phyloP scores from a whole-genome alignment of 768 basidiomycete species.

The Mycena filopes region DNA sequence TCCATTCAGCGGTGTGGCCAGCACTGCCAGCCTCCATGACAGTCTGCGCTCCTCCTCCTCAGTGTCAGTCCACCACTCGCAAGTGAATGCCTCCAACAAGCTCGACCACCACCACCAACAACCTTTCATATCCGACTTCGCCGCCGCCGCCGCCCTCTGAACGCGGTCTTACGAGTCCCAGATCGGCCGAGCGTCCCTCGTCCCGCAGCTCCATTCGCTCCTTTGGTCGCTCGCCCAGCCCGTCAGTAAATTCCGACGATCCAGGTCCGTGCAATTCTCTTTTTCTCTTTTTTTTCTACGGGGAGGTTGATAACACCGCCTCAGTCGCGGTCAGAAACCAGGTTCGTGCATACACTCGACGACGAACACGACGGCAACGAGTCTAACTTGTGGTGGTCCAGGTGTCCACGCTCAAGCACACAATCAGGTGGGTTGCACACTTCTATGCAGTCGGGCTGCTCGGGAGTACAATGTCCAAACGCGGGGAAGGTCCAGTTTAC shows the following conservation, averaged over 20 bases:
- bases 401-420: conserved; percentile 84
- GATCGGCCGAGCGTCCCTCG: conserved; percentile 48
- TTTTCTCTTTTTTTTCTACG: conserved; percentile 11
- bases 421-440: conserved; percentile 52
- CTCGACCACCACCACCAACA: background rate
- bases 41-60: too few relatives aligned
- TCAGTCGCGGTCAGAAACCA: conserved; percentile 82
- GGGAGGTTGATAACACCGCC: conserved; percentile 26
- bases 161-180: conserved; percentile 17
- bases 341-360: conserved; percentile 22
- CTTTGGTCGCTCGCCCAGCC: conserved; percentile 65
- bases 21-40: too few relatives aligned
- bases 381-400: conserved; percentile 3
- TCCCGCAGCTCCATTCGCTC: conserved; percentile 56
- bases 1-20: too few relatives aligned
- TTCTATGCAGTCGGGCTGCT: background rate
- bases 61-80: background rate
- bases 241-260: conserved; percentile 67
- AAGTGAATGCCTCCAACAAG: conserved; percentile 26
- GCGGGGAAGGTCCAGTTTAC: too few relatives aligned
- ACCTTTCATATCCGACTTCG: conserved; percentile 19
- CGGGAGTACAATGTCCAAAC: too few relatives aligned
- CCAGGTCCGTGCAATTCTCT: conserved; percentile 60
- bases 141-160: conserved; percentile 9
- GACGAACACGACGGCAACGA: background rate